phyloP scores from a whole-genome alignment of 768 basidiomycete genomes.

The Rubroboletus pulcherrimus region DNA sequence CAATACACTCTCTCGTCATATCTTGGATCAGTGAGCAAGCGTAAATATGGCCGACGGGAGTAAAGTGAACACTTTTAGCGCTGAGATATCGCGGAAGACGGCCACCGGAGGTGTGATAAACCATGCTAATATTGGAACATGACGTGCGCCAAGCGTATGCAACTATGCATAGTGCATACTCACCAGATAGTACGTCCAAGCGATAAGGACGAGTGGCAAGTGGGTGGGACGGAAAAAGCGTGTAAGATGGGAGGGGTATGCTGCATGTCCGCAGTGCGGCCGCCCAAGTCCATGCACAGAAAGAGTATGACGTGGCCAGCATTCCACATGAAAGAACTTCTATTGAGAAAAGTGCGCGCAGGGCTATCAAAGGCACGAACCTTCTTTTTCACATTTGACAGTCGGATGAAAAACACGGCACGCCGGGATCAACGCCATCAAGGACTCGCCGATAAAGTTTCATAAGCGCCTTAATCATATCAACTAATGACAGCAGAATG shows the following conservation, averaged over 20 bases:
- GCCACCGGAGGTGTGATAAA: background rate
- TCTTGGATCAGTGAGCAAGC: background rate
- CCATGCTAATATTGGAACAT: constrained; percentile 7
- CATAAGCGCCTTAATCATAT: constrained; percentile 26
- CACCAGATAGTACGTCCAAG: background rate
- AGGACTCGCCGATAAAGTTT: constrained; percentile 26
- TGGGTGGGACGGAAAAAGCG: background rate
- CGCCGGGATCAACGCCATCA: constrained; percentile 27
- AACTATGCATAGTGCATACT: background rate
- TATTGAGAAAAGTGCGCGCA: constrained; percentile 12
- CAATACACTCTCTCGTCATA: background rate
- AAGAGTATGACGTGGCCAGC: constrained; percentile 18
- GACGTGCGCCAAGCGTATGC: constrained; percentile 2
- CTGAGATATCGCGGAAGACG: constrained; percentile 11
- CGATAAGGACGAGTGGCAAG: background rate
- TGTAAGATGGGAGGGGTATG: background rate
- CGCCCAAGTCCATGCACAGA: constrained; percentile 8
- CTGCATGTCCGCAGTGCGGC: constrained; percentile 26
- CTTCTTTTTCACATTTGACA: constrained; percentile 21
- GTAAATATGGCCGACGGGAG: constrained; percentile 1
- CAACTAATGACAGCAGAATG: constrained; percentile 19
- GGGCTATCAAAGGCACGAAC: constrained; percentile 24
- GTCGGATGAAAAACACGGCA: constrained; percentile 20
- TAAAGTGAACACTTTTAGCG: background rate
- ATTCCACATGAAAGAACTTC: constrained; percentile 21